phyloP scores from a whole-genome alignment of 106 monocot genomes.

The Phalaenopsis aphrodite region DNA sequence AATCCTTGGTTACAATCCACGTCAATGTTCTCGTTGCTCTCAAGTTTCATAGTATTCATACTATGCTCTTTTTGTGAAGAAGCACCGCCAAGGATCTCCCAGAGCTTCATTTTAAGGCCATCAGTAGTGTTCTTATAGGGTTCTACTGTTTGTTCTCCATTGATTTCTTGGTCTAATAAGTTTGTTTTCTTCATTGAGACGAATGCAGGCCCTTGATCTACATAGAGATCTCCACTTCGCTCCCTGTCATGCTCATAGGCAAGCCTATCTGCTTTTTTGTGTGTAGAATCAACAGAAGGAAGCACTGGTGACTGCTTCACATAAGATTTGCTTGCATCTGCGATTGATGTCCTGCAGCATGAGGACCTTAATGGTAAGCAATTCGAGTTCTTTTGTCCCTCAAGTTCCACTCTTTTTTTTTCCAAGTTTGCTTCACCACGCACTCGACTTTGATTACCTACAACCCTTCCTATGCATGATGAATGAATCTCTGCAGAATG shows the following conservation, averaged over 20 bases:
- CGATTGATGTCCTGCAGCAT: conserved; percentile 11
- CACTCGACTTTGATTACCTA: conserved; percentile 1
- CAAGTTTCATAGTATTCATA: conserved; percentile 5
- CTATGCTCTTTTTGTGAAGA: conserved; percentile 21
- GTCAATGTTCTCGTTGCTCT: neutral
- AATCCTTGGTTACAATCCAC: neutral
- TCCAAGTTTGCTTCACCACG: conserved; percentile 4
- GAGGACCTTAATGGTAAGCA: conserved; percentile 22
- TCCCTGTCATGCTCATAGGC: conserved; percentile 3
- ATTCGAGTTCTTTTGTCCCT: conserved; percentile 17
- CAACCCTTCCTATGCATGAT: conserved; percentile 16
- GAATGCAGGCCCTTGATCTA: conserved; percentile 18
- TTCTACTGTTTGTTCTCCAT: neutral
- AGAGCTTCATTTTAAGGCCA: conserved; percentile 39
- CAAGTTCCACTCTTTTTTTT: conserved; percentile 5
- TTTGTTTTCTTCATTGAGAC: conserved; percentile 9
- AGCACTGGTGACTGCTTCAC: conserved; percentile 12
- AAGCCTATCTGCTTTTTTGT: neutral
- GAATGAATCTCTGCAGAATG: conserved; percentile 5
- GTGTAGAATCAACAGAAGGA: conserved; percentile 7
- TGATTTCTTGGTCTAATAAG: conserved; percentile 5
- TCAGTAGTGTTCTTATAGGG: conserved; percentile 9
- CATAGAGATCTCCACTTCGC: conserved; percentile 1
- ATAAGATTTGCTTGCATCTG: conserved; percentile 3
- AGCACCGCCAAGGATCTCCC: conserved; percentile 40